Conservation (phyloP, 2,329 filamentous ascomycete species). For the Claviceps quebecensis region DNA sequence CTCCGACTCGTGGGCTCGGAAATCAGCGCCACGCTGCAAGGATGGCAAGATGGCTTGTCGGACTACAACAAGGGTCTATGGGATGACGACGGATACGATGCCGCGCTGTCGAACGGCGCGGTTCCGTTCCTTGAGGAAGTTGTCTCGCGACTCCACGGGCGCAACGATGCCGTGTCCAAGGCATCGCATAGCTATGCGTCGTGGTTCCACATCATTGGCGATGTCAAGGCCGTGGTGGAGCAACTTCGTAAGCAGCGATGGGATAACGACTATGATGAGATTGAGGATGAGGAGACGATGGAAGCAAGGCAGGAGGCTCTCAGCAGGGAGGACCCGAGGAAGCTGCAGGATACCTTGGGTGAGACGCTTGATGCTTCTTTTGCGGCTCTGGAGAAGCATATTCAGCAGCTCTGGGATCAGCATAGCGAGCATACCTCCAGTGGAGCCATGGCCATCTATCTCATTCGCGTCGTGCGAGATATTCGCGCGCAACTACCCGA, state of each 20-base stretch:
- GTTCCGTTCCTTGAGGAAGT: conserved; percentile 55
- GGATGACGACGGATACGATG: conserved; percentile 48
- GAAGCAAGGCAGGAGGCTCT: conserved; percentile 53
- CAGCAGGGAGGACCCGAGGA: conserved; percentile 56
- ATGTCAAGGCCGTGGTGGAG: conserved; percentile 48
- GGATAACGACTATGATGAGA: conserved; percentile 61
- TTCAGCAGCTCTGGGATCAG: conserved; percentile 36
- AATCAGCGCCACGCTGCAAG: conserved; percentile 45
- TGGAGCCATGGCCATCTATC: conserved; percentile 44
- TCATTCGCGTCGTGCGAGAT: conserved; percentile 62
- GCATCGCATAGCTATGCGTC: conserved; percentile 50
- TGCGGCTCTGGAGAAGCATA: conserved; percentile 39
- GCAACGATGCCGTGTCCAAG: conserved; percentile 49
- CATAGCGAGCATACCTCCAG: conserved; percentile 32
- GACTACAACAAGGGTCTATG: conserved; percentile 47
- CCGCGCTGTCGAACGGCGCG: conserved; percentile 52
- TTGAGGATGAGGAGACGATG: conserved; percentile 59
- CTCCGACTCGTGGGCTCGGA: conserved; percentile 52
- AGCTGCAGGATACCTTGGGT: conserved; percentile 46
- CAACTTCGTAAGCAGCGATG: conserved; percentile 54
- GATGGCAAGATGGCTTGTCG: conserved; percentile 42
- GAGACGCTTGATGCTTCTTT: conserved; percentile 43
- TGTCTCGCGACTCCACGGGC: conserved; percentile 56
- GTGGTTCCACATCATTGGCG: conserved; percentile 63
- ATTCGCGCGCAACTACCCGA: conserved; percentile 53